Evolutionary conservation across 2,329 filamentous ascomycete species (phyloP).

Genomic region (Biscogniauxia sp.): DNA sequence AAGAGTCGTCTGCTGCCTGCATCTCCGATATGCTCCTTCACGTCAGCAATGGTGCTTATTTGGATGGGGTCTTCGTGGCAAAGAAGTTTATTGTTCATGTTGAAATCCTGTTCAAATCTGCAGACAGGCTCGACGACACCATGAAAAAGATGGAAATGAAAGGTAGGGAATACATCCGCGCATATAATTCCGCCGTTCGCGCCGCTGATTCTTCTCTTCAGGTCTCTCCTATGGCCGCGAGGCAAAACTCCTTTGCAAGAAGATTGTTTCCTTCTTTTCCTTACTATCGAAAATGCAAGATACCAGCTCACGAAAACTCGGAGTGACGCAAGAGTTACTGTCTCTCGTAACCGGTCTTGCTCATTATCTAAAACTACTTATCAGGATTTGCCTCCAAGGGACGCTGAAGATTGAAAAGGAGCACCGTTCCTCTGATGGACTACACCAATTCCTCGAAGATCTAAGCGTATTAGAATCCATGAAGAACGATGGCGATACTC

Average conservation of each 20-base stretch:
- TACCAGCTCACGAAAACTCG: constrained; percentile 82
- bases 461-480: constrained; percentile 78
- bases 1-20: constrained; percentile 95
- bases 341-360: constrained; percentile 93
- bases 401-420: constrained; percentile 89
- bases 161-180: constrained; percentile 50
- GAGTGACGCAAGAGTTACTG: constrained; percentile 97
- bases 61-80: constrained; percentile 91
- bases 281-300: constrained; percentile 93
- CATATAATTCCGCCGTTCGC: not conserved
- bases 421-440: constrained; percentile 66
- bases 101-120: constrained; percentile 85
- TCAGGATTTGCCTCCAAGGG: constrained; percentile 93
- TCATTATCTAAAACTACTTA: constrained; percentile 95
- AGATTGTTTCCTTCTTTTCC: constrained; percentile 97
- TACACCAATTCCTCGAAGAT: constrained; percentile 81
- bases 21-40: constrained; percentile 99
- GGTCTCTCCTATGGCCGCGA: constrained; percentile 90
- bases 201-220: constrained; percentile 35
- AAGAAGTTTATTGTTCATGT: constrained; percentile 97
- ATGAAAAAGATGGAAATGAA: constrained; percentile 70
- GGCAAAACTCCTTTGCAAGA: constrained; percentile 99
- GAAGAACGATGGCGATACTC: constrained; percentile 66
- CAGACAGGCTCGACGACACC: constrained; percentile 77
- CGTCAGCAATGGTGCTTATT: constrained; percentile 94